Conservation (phyloP, 1,284 basidiomycete genomes). For the Cystobasidiaceae sp. region DNA sequence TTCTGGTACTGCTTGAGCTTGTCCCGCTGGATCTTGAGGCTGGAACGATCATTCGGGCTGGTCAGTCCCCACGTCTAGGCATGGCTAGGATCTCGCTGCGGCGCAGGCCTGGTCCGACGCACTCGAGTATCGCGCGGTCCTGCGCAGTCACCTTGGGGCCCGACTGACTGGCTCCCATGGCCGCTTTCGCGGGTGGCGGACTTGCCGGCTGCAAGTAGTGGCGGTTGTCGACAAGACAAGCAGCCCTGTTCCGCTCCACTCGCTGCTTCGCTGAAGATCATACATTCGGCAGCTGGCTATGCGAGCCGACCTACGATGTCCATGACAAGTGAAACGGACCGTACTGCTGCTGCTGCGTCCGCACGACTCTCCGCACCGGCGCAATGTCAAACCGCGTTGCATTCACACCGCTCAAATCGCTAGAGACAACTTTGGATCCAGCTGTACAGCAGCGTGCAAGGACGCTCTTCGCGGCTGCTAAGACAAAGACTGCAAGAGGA, state of each 20-base stretch:
- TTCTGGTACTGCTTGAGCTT: conserved; percentile 93
- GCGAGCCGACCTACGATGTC: too few species aligned
- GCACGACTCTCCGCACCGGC: not conserved
- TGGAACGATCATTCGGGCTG: conserved; percentile 42
- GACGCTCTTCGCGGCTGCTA: not conserved
- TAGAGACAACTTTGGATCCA: conserved; percentile 3
- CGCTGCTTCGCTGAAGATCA: too few species aligned
- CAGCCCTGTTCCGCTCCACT: too few species aligned
- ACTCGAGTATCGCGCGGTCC: conserved; percentile 93
- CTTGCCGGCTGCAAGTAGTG: not conserved
- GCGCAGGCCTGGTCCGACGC: conserved; percentile 47
- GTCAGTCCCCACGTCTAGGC: too few species aligned
- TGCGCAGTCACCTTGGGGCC: conserved; percentile 84
- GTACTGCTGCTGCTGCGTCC: too few species aligned
- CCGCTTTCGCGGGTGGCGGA: not conserved
- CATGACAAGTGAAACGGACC: too few species aligned
- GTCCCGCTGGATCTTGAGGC: conserved; percentile 91
- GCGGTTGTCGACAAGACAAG: too few species aligned
- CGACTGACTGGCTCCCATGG: conserved; percentile 49
- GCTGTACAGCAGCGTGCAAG: conserved; percentile 5
- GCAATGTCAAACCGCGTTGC: conserved; percentile 13
- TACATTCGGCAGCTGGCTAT: too few species aligned
- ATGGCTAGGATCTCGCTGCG: too few species aligned
- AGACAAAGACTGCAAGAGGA: conserved; percentile 1
- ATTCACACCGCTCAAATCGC: conserved; percentile 8